phyloP scores from a whole-genome alignment of 306 rosid species.

The Begonia loranthoides region DNA sequence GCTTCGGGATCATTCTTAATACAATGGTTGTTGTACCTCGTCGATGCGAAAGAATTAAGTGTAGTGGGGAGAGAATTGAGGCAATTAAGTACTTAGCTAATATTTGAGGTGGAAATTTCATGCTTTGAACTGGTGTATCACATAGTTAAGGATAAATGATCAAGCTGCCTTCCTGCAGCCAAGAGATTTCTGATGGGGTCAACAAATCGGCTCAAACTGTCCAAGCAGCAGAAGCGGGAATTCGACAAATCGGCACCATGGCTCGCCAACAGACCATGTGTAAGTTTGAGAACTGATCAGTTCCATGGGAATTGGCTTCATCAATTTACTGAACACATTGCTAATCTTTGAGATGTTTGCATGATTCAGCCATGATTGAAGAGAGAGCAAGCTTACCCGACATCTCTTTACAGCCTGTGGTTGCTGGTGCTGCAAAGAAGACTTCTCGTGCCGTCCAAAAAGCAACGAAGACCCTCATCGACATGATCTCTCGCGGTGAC shows the following conservation, averaged over 20 bases:
- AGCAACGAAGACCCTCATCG: conserved; percentile 63
- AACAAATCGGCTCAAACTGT: conserved; percentile 83
- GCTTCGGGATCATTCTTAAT: too few species aligned
- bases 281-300: conserved; percentile 20
- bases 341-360: too few species aligned
- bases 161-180: too few species aligned
- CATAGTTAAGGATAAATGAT: too few species aligned
- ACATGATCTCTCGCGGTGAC: conserved; percentile 50
- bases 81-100: too few species aligned
- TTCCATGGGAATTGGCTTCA: neutral
- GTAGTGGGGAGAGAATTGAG: too few species aligned
- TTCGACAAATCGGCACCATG: conserved; percentile 56
- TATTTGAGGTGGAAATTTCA: too few species aligned
- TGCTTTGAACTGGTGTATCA: too few species aligned
- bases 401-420: conserved; percentile 72
- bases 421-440: conserved; percentile 86
- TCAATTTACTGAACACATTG: too few species aligned
- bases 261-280: conserved; percentile 85
- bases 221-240: conserved; percentile 84
- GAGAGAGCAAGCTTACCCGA: conserved; percentile 83
- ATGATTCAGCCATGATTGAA: conserved; percentile 66
- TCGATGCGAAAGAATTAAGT: too few species aligned
- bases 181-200: conserved; percentile 84
- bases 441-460: conserved; percentile 70
- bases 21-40: too few species aligned